These are phyloP conservation scores for Fennellomyces sp. DNA, from an alignment of 371 early-diverging fungal genomes.

Conservation along the genomic window DNA sequence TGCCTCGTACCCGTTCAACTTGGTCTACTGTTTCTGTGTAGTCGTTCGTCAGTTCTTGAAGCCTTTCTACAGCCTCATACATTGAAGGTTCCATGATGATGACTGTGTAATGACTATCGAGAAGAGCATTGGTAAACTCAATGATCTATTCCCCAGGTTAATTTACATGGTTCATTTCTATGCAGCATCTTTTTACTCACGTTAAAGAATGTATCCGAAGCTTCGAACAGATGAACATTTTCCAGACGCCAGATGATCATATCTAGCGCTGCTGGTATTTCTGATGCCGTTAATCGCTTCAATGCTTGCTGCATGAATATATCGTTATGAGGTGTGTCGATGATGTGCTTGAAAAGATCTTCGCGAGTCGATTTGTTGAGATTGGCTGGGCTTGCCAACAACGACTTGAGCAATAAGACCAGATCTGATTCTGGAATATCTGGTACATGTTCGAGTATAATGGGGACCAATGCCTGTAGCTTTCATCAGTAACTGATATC, in stretches of 20 bases:
- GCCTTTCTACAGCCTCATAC: constrained; percentile 41
- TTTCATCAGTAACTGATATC: neutral
- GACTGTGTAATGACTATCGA: constrained; percentile 65
- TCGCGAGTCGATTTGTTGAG: constrained; percentile 6
- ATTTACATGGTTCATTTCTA: neutral
- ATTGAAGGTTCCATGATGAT: constrained; percentile 58
- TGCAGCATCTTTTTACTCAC: neutral
- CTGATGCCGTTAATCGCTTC: constrained; percentile 46
- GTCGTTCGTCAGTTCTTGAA: constrained; percentile 39
- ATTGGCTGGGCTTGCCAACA: constrained; percentile 21
- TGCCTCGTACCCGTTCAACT: constrained; percentile 53
- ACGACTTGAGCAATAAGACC: constrained; percentile 43
- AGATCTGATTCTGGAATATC: constrained; percentile 67
- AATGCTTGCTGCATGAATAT: constrained; percentile 64
- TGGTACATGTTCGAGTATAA: constrained; percentile 49
- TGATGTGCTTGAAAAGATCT: constrained; percentile 41
- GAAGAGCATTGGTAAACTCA: constrained; percentile 52
- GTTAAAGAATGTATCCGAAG: neutral
- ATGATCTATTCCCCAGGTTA: constrained; percentile 40
- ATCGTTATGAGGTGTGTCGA: constrained; percentile 60
- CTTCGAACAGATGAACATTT: neutral
- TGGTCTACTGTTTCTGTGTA: constrained; percentile 44
- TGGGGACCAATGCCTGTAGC: constrained; percentile 38
- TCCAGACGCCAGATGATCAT: constrained; percentile 49
- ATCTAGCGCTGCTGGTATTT: constrained; percentile 47